These are phyloP conservation scores for Flaveria brownii DNA, from an alignment of 129 eudicot genomes.

Conservation along the genomic window DNA sequence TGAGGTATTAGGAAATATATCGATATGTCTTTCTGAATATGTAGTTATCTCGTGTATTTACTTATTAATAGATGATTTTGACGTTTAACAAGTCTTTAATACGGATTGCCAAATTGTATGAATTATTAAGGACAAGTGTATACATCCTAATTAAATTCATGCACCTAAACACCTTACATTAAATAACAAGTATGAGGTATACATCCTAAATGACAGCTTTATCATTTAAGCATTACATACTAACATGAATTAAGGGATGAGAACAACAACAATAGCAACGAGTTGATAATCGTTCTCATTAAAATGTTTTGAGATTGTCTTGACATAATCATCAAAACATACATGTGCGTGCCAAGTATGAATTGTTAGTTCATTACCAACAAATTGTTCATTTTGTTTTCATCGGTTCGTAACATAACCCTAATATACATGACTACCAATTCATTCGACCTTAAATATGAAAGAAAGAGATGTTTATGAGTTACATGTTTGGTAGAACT, in stretches of 20 bases:
- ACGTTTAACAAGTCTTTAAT: slow-evolving; percentile 30
- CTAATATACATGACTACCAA: background rate
- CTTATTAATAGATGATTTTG: slow-evolving; percentile 28
- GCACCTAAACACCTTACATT: slow-evolving; percentile 23
- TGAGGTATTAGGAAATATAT: slow-evolving; percentile 9
- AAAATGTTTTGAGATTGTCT: background rate
- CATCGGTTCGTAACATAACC: slow-evolving; percentile 18
- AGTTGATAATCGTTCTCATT: background rate
- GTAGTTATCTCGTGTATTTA: background rate
- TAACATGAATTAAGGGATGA: slow-evolving; percentile 29
- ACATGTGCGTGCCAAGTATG: background rate
- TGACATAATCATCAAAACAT: background rate
- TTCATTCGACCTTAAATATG: slow-evolving; percentile 24
- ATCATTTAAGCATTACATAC: slow-evolving; percentile 2
- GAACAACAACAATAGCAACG: slow-evolving; percentile 19
- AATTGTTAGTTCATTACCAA: slow-evolving; percentile 6
- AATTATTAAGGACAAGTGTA: slow-evolving; percentile 28
- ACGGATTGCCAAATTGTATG: slow-evolving; percentile 21
- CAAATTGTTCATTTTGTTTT: slow-evolving; percentile 21
- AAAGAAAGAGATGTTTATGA: slow-evolving; percentile 41
- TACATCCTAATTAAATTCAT: slow-evolving; percentile 24
- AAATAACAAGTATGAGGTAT: slow-evolving; percentile 10
- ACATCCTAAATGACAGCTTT: slow-evolving; percentile 22
- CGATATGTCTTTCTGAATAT: background rate
- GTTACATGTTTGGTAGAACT: slow-evolving; percentile 29